Conservation (phyloP, 768 basidiomycete species). For the Pulveroboletus sp. region DNA sequence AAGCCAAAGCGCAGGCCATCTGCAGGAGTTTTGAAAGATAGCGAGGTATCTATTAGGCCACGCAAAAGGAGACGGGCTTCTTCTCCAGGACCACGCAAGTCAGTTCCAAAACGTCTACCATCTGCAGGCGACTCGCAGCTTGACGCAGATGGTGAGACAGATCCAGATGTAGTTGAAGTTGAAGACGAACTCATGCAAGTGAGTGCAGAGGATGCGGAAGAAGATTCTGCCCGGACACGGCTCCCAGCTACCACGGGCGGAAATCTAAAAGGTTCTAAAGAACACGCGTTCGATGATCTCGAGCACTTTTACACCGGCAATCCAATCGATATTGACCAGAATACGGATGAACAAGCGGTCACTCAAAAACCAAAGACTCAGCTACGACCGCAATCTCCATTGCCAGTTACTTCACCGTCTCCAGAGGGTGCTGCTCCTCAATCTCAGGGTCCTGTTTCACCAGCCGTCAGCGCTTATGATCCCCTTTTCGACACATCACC, state of each 20-base stretch:
- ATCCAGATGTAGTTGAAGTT: constrained; percentile 38
- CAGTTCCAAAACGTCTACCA: constrained; percentile 13
- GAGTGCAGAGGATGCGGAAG: constrained; percentile 20
- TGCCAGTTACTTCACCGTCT: neutral
- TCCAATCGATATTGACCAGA: constrained; percentile 32
- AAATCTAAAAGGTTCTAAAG: constrained; percentile 2
- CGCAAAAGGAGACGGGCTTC: constrained; percentile 28
- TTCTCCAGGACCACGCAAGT: constrained; percentile 24
- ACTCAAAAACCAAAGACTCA: constrained; percentile 1
- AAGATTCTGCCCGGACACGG: constrained; percentile 6
- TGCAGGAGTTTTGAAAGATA: constrained; percentile 5
- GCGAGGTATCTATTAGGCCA: neutral
- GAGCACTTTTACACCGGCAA: constrained; percentile 28
- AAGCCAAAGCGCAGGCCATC: constrained; percentile 15
- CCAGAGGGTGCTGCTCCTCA: neutral
- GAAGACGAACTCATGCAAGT: constrained; percentile 31
- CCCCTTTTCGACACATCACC: constrained; percentile 31
- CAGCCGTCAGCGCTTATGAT: constrained; percentile 13
- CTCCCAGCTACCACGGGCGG: neutral
- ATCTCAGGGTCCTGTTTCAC: constrained; percentile 9
- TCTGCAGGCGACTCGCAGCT: constrained; percentile 30
- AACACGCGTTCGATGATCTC: constrained; percentile 27
- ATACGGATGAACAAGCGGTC: constrained; percentile 12
- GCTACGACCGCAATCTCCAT: constrained; percentile 1
- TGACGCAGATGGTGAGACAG: constrained; percentile 32